phyloP scores from a whole-genome alignment of 306 rosid species.

The Medicago ruthenica region DNA sequence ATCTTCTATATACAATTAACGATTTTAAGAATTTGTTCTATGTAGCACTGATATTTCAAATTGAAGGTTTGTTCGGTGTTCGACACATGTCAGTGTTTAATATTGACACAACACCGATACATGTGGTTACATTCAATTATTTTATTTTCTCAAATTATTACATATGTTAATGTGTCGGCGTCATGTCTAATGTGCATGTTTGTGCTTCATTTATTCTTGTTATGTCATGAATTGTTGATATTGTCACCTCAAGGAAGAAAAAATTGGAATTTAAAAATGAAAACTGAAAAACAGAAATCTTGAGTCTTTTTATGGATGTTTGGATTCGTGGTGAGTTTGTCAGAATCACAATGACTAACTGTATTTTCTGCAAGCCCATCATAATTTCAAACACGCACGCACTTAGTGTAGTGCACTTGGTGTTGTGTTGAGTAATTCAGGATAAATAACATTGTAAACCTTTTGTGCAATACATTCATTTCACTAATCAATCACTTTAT shows the following conservation, averaged over 20 bases:
- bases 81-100: too few species aligned
- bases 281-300: neutral
- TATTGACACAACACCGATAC: neutral
- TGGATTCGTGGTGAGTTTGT: too few species aligned
- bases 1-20: conserved; percentile 38
- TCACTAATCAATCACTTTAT: conserved; percentile 17
- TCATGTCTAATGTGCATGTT: neutral
- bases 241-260: too few species aligned
- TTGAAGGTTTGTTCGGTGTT: too few species aligned
- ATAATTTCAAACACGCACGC: too few species aligned
- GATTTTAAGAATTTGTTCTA: neutral
- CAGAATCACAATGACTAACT: too few species aligned
- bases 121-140: neutral
- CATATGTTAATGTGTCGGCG: neutral
- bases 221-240: neutral
- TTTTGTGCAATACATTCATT: conserved; percentile 7
- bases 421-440: neutral
- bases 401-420: neutral
- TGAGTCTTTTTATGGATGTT: too few species aligned
- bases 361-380: too few species aligned
- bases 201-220: neutral
- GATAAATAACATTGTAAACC: neutral
- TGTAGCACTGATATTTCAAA: neutral
- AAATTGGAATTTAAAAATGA: neutral
- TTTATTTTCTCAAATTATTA: neutral